Conservation (phyloP, 768 basidiomycete species). For the Xerocomus potaroensis region DNA sequence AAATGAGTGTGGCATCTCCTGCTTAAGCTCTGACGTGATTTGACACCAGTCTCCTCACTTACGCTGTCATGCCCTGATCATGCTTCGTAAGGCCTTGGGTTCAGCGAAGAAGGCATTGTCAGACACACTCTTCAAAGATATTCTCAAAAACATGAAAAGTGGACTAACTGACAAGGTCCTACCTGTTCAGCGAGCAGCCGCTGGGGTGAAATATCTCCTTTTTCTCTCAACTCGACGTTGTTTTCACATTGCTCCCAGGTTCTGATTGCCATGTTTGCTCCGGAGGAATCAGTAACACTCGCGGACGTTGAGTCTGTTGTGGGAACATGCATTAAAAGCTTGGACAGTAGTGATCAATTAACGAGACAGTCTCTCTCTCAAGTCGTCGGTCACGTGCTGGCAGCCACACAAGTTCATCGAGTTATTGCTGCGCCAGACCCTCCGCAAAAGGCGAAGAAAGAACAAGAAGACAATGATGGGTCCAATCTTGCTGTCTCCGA, state of each 20-base stretch:
- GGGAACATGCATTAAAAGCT: constrained; percentile 57
- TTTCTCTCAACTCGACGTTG: not conserved
- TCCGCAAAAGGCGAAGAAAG: constrained; percentile 59
- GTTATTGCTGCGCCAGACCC: constrained; percentile 41
- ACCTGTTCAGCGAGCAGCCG: constrained; percentile 78
- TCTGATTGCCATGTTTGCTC: constrained; percentile 55
- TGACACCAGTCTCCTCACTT: constrained; percentile 70
- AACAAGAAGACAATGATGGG: constrained; percentile 57
- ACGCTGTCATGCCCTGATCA: constrained; percentile 72
- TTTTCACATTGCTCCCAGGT: constrained; percentile 36
- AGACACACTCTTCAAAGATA: constrained; percentile 73
- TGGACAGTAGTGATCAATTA: constrained; percentile 80
- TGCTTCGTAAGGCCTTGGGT: constrained; percentile 74
- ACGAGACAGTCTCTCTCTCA: constrained; percentile 78
- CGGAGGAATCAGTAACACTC: constrained; percentile 49
- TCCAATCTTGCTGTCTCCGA: constrained; percentile 45
- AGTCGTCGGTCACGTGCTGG: constrained; percentile 79
- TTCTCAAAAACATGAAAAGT: constrained; percentile 76
- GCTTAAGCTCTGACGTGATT: constrained; percentile 5
- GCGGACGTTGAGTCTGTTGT: constrained; percentile 78
- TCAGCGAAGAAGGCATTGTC: constrained; percentile 82
- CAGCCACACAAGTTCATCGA: constrained; percentile 74
- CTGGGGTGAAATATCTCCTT: constrained; percentile 49
- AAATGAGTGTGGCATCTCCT: not conserved
- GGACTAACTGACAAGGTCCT: constrained; percentile 78